Evolutionary conservation across 495 filamentous ascomycete species (phyloP).

Genomic region (Zalerion maritima): DNA sequence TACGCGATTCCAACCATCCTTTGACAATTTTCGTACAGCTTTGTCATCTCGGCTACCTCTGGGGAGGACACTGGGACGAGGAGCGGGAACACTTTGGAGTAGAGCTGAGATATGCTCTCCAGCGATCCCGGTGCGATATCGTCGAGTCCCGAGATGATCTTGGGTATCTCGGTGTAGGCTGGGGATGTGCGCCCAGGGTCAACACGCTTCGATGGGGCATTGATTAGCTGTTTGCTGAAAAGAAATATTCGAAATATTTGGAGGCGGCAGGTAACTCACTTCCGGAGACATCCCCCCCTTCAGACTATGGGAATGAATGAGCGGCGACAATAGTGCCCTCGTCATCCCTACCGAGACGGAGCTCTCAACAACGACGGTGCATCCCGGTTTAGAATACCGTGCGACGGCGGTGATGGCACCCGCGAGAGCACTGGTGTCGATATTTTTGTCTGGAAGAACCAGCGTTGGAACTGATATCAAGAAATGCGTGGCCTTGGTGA

Average conservation of each 20-base stretch:
- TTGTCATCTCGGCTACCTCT: slow-evolving; percentile 28
- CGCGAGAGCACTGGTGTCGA: slow-evolving; percentile 18
- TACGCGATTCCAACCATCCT: slow-evolving; percentile 25
- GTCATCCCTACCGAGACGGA: slow-evolving; percentile 27
- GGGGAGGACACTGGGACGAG: slow-evolving; percentile 22
- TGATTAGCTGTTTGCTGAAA: too few species aligned
- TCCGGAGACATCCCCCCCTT: slow-evolving; percentile 24
- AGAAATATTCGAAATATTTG: slow-evolving; percentile 2
- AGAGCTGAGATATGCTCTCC: slow-evolving; percentile 15
- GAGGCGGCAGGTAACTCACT: slow-evolving; percentile 7
- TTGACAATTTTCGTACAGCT: slow-evolving; percentile 27
- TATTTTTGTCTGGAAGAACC: slow-evolving; percentile 15
- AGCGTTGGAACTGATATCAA: slow-evolving; percentile 25
- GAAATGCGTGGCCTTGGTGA: slow-evolving; percentile 18
- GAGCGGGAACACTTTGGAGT: slow-evolving; percentile 16
- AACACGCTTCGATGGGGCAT: slow-evolving; percentile 21
- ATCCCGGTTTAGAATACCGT: slow-evolving; percentile 12
- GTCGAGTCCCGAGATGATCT: slow-evolving; percentile 22
- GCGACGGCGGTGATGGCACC: slow-evolving; percentile 17
- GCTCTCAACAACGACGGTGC: slow-evolving; percentile 22
- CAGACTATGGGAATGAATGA: slow-evolving; percentile 10
- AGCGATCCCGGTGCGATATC: slow-evolving; percentile 17
- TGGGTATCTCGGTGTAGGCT: slow-evolving; percentile 15
- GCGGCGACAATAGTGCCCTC: slow-evolving; percentile 16
- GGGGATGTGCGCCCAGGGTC: slow-evolving; percentile 21